These are phyloP conservation scores for Quercus parvula DNA, from an alignment of 306 rosid species.

Conservation along the genomic window DNA sequence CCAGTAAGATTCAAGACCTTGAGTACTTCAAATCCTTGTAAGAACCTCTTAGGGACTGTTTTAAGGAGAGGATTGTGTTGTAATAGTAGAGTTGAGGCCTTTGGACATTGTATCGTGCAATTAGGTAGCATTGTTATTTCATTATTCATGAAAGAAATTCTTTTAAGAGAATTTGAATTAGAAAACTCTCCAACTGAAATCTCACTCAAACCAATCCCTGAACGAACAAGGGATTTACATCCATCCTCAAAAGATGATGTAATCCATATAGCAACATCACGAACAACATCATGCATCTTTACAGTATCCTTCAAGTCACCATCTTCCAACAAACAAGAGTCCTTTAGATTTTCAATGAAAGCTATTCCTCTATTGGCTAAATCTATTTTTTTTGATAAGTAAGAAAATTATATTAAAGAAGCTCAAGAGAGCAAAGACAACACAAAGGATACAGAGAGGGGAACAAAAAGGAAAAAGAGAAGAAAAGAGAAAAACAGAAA, in stretches of 20 bases:
- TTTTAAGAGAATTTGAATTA: neutral
- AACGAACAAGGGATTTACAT: neutral
- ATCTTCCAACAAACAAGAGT: neutral
- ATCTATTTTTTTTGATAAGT: too few relatives aligned
- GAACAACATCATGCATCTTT: too few relatives aligned
- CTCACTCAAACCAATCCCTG: too few relatives aligned
- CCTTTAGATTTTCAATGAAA: conserved; percentile 17
- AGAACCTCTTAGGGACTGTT: conserved; percentile 4
- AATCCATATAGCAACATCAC: too few relatives aligned
- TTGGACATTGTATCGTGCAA: neutral
- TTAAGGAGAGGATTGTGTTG: neutral
- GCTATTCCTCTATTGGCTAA: neutral
- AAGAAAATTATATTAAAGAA: too few relatives aligned
- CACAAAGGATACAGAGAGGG: too few relatives aligned
- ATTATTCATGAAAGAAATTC: neutral
- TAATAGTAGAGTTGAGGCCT: neutral
- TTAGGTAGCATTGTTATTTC: neutral
- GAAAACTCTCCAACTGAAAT: too few relatives aligned
- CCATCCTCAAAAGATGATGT: neutral
- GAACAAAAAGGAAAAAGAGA: too few relatives aligned
- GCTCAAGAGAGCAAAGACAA: too few relatives aligned
- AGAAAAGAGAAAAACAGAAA: too few relatives aligned
- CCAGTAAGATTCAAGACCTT: too few relatives aligned
- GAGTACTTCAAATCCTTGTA: neutral
- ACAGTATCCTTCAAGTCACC: too few relatives aligned